Evolutionary conservation across 306 rosid genomes (phyloP).

Genomic region (Lathyrus aphaca): DNA sequence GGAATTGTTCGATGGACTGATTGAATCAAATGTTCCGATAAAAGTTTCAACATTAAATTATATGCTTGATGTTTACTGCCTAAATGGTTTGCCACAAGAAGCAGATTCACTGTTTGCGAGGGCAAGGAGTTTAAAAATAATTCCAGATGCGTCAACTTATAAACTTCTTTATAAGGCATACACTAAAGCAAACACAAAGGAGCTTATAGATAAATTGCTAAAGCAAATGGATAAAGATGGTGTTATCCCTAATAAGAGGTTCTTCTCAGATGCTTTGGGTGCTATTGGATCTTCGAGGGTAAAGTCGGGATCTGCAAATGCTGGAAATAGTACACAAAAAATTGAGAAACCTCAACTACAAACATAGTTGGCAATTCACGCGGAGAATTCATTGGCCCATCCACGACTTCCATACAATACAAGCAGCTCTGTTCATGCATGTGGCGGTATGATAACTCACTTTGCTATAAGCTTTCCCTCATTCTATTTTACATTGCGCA

Average conservation of each 20-base stretch:
- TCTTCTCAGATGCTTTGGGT: conserved; percentile 85
- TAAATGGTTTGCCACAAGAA: conserved; percentile 81
- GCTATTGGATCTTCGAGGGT: conserved; percentile 61
- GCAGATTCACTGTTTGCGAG: conserved; percentile 67
- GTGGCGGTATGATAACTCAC: conserved; percentile 32
- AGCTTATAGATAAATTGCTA: conserved; percentile 69
- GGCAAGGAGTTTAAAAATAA: conserved; percentile 50
- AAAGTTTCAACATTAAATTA: conserved; percentile 83
- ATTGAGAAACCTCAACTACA: conserved; percentile 41
- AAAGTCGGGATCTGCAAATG: conserved; percentile 44
- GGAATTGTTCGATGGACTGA: conserved; percentile 70
- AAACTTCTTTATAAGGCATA: conserved; percentile 91
- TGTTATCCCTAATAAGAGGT: conserved; percentile 82
- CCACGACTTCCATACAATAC: conserved; percentile 15
- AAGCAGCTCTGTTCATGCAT: conserved; percentile 19
- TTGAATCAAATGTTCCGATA: conserved; percentile 57
- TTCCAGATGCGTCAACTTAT: conserved; percentile 72
- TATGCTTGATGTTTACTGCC: conserved; percentile 92
- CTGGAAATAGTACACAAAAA: conserved; percentile 40
- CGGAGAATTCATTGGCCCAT: background rate
- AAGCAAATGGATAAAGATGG: conserved; percentile 85
- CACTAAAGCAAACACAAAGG: conserved; percentile 79
- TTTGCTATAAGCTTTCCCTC: conserved; percentile 23
- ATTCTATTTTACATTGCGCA: conserved; percentile 4
- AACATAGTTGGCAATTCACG: conserved; percentile 37